A percentile compares a stretch with the other conserved stretches of the same genome.
Evolutionary conservation across 2,329 filamentous ascomycete genomes (phyloP).

Genomic region (Ambrosiella cleistominuta): DNA sequence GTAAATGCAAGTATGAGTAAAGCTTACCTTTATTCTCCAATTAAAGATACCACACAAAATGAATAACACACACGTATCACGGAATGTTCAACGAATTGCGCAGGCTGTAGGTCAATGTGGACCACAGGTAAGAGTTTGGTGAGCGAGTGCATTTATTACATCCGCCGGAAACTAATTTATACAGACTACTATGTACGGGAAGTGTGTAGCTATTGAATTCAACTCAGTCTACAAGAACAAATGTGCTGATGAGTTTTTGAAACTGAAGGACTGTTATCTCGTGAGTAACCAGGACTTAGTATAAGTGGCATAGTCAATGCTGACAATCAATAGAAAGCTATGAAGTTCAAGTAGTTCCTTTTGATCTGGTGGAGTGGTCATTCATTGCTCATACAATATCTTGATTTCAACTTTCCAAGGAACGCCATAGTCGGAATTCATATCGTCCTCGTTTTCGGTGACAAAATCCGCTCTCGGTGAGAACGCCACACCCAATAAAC

Average conservation of each 20-base stretch:
- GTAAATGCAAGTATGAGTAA: background rate
- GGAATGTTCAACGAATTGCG: conserved; percentile 33
- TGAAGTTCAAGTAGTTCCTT: background rate
- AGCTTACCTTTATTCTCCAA: background rate
- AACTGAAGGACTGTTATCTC: conserved; percentile 71
- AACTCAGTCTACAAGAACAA: conserved; percentile 82
- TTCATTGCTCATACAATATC: background rate
- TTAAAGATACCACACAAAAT: background rate
- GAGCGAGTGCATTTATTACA: background rate
- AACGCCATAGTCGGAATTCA: background rate
- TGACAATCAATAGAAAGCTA: background rate
- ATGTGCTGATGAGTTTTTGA: conserved; percentile 71
- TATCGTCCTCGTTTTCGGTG: background rate
- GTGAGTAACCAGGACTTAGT: conserved; percentile 27
- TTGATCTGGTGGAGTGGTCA: too few relatives aligned
- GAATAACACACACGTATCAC: background rate
- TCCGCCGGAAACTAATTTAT: background rate
- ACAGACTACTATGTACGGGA: conserved; percentile 71
- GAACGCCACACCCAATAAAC: background rate
- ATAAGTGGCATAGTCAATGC: background rate
- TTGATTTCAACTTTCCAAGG: background rate
- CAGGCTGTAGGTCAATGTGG: conserved; percentile 37
- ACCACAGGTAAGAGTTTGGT: conserved; percentile 27
- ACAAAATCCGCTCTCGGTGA: background rate
- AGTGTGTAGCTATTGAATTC: conserved; percentile 81